A percentile compares a stretch with the other conserved stretches of the same genome.
These are phyloP conservation scores for Xylaria grammica DNA, from an alignment of 495 filamentous ascomycete genomes.

Conservation along the genomic window DNA sequence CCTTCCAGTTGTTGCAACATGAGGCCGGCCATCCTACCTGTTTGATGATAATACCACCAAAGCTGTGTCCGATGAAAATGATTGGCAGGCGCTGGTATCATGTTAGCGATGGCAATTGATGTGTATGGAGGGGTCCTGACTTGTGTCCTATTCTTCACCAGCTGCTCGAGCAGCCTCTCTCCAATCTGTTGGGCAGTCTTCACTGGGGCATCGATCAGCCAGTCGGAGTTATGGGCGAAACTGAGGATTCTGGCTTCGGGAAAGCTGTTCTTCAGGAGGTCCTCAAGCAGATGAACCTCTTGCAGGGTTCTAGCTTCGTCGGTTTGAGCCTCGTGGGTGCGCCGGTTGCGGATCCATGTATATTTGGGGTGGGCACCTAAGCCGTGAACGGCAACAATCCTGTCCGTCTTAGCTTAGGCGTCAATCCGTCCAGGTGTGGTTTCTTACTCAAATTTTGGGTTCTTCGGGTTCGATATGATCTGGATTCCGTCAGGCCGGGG, in stretches of 20 bases:
- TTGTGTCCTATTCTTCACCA: slow-evolving; percentile 2
- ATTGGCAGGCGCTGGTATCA: slow-evolving; percentile 11
- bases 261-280: background rate
- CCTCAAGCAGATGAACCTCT: background rate
- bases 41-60: slow-evolving; percentile 24
- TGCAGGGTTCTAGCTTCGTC: background rate
- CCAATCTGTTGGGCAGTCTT: slow-evolving; percentile 13
- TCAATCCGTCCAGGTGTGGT: background rate
- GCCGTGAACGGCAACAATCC: slow-evolving; percentile 5
- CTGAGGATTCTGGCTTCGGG: background rate
- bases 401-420: background rate
- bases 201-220: background rate
- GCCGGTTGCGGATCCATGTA: background rate
- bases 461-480: background rate
- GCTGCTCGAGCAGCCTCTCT: background rate
- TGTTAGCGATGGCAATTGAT: background rate
- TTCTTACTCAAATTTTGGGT: background rate
- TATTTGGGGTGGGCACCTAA: slow-evolving; percentile 1
- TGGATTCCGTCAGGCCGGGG: background rate
- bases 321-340: background rate
- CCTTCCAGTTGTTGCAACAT: background rate
- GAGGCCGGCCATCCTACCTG: background rate
- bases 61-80: slow-evolving; percentile 22
- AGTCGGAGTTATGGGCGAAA: background rate
- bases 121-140: background rate